Evolutionary conservation across 2,329 filamentous ascomycete species (phyloP), one percentile per base, ranked within the genome.

Genomic region (Fusarium compactum): DNA sequence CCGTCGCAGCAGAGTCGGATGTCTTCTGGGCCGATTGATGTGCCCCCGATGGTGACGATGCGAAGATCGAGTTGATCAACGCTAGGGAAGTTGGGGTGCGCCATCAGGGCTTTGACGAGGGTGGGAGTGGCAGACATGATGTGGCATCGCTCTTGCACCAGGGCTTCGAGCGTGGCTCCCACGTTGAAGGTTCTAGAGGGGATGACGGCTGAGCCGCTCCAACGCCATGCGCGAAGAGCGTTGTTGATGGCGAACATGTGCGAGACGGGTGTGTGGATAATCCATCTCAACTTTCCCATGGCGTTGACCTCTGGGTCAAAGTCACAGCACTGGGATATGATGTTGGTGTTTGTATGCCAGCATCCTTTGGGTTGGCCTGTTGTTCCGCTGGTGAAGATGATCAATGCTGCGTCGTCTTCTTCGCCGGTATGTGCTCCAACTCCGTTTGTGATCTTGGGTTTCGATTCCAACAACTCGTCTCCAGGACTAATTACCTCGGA

Each of bases 341-440:
- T 58, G 59, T 82, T 84, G 30, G 75, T 67, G 67, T 79, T 78
- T 8, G 81, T 82, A 63, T 84, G 79, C 16, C 78, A 77, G 60
- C 83, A 85, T 50, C 80, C 83, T 69, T 86, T 86, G 8, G 84
- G 82, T 1, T 79, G 72, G 8, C 82, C 82, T 1, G 83, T 85
- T n/a, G 83, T 86, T 22, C 84, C 84, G 67, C 83, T 85, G 22
- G 83, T 85, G 73, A 85, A 85, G 32, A 85, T 76, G 50, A 85
- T 80, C 44, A 84, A 76, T 8, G 79, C 79, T 9, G 72, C 77
- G 51, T 78, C 74, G 8, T 68, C 34, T 32, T 71, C 55, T 16
- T 51, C 20, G 34, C 34, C 47, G 12, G 54, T 38, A 7, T 46
- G 22, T 8, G 25, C 3, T 14, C 41, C 11, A 16, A 25, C 22